Conservation (phyloP, 2,329 filamentous ascomycete species). For the Tolypocladium amazonense region DNA sequence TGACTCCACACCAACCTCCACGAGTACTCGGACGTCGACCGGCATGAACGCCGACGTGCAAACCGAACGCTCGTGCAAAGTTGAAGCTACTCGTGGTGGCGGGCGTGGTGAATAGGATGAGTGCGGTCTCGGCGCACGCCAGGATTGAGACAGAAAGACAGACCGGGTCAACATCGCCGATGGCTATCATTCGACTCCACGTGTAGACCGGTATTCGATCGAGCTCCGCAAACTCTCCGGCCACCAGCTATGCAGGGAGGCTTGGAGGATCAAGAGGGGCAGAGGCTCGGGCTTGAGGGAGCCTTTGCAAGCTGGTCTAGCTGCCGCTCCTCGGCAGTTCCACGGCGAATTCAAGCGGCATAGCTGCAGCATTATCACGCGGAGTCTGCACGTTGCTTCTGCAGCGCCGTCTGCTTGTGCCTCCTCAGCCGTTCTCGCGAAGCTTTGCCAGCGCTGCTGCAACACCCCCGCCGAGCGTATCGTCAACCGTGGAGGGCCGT, state of each 20-base stretch:
- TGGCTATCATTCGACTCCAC: background rate
- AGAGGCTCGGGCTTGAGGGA: background rate
- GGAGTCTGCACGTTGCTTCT: background rate
- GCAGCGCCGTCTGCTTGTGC: background rate
- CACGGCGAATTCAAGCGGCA: background rate
- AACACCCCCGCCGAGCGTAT: conserved; percentile 44
- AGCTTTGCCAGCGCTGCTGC: conserved; percentile 51
- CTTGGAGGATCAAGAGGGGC: background rate
- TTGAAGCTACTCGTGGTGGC: background rate
- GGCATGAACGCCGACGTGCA: background rate
- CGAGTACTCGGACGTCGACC: too few species aligned
- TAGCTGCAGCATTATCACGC: background rate
- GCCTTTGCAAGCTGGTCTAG: background rate
- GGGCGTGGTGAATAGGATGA: background rate
- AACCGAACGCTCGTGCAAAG: background rate
- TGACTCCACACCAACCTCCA: background rate
- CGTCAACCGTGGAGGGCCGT: conserved; percentile 6
- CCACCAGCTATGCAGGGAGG: background rate
- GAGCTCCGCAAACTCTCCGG: background rate
- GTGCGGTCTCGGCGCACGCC: background rate
- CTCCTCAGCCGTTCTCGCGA: conserved; percentile 26
- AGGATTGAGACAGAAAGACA: background rate
- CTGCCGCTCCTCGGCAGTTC: background rate
- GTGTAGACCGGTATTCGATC: background rate
- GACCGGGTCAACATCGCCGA: background rate